Percentiles rank a stretch among this genome's conserved stretches.
These are phyloP conservation scores for Centaurea solstitialis DNA, from an alignment of 129 eudicot species.

Conservation along the genomic window DNA sequence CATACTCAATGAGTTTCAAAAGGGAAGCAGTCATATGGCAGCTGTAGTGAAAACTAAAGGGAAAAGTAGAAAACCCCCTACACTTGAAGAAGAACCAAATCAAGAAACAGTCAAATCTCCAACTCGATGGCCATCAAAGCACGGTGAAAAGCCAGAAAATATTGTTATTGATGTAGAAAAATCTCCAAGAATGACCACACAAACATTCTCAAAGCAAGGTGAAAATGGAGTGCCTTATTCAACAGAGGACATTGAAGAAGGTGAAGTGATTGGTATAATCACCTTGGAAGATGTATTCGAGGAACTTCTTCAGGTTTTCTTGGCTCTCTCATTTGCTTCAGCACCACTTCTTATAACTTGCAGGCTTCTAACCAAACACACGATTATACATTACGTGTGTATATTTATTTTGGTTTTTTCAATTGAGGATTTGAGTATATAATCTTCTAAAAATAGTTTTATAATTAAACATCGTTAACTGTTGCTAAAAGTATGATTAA, in stretches of 20 bases:
- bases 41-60: constrained; percentile 86
- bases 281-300: constrained; percentile 99
- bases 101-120: constrained; percentile 32
- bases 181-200: constrained; percentile 17
- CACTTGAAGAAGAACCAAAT: constrained; percentile 49
- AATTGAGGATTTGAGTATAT: neutral
- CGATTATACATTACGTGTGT: neutral
- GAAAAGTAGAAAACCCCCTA: constrained; percentile 43
- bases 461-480: neutral
- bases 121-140: constrained; percentile 42
- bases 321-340: neutral
- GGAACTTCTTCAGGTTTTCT: constrained; percentile 92
- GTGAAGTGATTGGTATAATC: constrained; percentile 90
- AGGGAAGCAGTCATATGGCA: constrained; percentile 99
- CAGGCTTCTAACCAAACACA: neutral
- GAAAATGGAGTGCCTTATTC: constrained; percentile 47
- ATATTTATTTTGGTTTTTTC: neutral
- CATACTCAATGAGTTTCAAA: constrained; percentile 96
- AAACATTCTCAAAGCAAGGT: constrained; percentile 14
- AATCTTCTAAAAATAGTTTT: neutral
- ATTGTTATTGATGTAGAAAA: constrained; percentile 73
- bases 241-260: constrained; percentile 75
- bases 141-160: constrained; percentile 45
- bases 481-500: neutral
- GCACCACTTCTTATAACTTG: no score